phyloP scores from a whole-genome alignment of 164 flowering plant species.

The Nymphaea thermarum region DNA sequence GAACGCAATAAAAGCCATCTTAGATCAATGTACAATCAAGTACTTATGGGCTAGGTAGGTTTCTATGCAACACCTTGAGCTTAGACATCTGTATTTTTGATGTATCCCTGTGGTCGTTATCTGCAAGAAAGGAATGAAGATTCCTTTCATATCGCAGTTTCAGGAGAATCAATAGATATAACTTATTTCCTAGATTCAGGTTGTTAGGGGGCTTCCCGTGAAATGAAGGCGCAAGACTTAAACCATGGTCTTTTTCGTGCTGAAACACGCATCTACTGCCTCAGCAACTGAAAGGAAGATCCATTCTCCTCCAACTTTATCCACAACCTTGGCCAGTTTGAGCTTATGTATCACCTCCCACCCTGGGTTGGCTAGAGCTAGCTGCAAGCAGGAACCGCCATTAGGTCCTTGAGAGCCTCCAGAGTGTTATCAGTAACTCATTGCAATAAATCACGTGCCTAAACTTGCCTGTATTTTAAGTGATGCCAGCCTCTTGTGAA shows the following conservation, averaged over 20 bases:
- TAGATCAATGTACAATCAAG: no score
- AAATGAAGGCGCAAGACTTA: no score
- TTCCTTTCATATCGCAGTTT: not conserved
- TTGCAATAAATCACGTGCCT: not conserved
- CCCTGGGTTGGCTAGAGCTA: constrained; percentile 56
- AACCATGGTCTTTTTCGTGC: constrained; percentile 7
- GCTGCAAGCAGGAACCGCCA: constrained; percentile 25
- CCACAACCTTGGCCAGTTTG: constrained; percentile 44
- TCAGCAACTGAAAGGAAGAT: constrained; percentile 48
- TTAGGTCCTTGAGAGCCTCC: not conserved
- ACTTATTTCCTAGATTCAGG: not conserved
- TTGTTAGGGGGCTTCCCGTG: not conserved
- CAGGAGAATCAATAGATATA: not conserved
- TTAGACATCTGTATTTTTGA: no score
- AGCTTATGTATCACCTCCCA: constrained; percentile 71
- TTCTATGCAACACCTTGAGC: no score
- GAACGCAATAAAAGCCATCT: no score
- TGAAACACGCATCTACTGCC: constrained; percentile 45
- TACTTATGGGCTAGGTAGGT: no score
- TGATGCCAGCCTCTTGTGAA: constrained; percentile 31
- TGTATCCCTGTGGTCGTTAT: no score
- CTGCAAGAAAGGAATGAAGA: no score
- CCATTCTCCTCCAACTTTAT: constrained; percentile 35
- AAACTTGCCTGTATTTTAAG: constrained; percentile 30
- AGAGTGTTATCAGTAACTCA: not conserved